These are phyloP conservation scores for Leptographium wingfieldii DNA, from an alignment of 2,329 filamentous ascomycete species.

Conservation along the genomic window DNA sequence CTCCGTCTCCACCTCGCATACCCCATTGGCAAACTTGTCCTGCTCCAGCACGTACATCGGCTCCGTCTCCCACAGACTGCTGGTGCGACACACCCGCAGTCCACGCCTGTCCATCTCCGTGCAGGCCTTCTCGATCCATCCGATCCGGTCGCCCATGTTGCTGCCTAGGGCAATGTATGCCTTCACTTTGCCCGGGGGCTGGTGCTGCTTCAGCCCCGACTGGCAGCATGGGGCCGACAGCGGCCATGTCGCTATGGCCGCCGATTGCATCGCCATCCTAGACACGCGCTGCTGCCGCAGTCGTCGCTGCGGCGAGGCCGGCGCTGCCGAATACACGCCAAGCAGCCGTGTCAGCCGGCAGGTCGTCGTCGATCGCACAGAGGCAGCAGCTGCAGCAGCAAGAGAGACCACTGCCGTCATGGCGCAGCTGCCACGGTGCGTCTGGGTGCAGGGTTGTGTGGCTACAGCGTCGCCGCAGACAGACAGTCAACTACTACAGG, in stretches of 20 bases:
- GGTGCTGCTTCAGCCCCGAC: neutral
- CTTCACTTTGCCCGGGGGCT: conserved; percentile 11
- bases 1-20: conserved; percentile 76
- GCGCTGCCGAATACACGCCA: neutral
- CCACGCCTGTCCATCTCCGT: conserved; percentile 59
- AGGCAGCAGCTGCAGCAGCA: neutral
- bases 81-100: conserved; percentile 67
- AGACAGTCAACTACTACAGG: neutral
- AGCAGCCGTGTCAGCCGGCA: neutral
- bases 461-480: neutral
- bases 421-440: neutral
- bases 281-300: neutral
- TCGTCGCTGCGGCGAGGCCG: neutral
- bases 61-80: conserved; percentile 83
- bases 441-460: neutral
- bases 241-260: neutral
- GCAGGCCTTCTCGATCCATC: conserved; percentile 76
- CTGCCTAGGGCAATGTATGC: conserved; percentile 85
- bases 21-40: conserved; percentile 79
- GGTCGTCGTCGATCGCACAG: neutral
- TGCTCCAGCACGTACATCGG: conserved; percentile 96
- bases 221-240: conserved; percentile 6
- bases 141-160: conserved; percentile 77
- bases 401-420: neutral
- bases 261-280: neutral